These are phyloP conservation scores for Bipolaris oryzae DNA, from an alignment of 2,329 filamentous ascomycete genomes.

Conservation along the genomic window DNA sequence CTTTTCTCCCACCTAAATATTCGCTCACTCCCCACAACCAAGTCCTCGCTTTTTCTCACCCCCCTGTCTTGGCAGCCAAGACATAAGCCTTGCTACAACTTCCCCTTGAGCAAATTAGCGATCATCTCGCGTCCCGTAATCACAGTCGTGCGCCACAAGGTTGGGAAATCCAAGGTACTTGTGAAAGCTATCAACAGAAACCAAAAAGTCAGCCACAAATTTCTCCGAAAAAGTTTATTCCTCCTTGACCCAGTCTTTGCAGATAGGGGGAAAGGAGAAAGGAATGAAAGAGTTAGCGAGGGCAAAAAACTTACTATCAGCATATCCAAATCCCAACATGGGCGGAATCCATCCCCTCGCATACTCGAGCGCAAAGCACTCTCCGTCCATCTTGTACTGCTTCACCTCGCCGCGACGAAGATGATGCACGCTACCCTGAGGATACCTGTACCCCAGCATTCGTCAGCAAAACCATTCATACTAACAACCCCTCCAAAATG, in stretches of 20 bases:
- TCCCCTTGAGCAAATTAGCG: constrained; percentile 61
- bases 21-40: neutral
- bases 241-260: neutral
- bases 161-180: constrained; percentile 84
- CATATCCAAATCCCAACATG: constrained; percentile 89
- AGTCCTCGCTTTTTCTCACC: neutral
- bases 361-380: constrained; percentile 83
- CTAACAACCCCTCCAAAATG: neutral
- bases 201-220: neutral
- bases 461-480: neutral
- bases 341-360: constrained; percentile 89
- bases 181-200: constrained; percentile 56
- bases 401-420: constrained; percentile 73
- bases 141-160: constrained; percentile 76
- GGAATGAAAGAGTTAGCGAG: no score
- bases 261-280: neutral
- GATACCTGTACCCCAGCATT: constrained; percentile 58
- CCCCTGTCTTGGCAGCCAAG: neutral
- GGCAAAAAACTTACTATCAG: constrained; percentile 66
- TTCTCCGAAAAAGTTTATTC: neutral
- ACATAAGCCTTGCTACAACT: constrained; percentile 16
- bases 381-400: constrained; percentile 81
- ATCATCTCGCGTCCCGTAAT: constrained; percentile 81
- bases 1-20: neutral
- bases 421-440: constrained; percentile 72